Conservation (phyloP, 768 basidiomycete species). For the Crassisporium funariophilum region DNA sequence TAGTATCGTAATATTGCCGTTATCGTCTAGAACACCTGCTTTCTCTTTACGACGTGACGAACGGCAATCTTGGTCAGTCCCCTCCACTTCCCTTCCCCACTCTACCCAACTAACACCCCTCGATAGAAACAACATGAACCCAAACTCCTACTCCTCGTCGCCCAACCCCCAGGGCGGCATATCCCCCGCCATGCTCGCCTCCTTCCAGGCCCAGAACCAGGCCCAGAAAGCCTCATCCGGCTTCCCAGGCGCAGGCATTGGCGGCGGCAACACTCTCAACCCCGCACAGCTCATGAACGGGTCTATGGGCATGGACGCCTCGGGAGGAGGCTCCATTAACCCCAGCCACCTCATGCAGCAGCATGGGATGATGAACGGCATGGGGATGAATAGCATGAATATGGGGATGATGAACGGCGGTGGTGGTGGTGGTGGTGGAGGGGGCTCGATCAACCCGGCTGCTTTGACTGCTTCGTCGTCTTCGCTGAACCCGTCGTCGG, state of each 20-base stretch:
- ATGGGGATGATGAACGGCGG: too few species aligned
- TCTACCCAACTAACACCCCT: neutral
- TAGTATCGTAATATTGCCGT: slow-evolving; percentile 7
- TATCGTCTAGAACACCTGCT: neutral
- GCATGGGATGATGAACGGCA: slow-evolving; percentile 19
- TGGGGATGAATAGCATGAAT: too few species aligned
- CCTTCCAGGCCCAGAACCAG: slow-evolving; percentile 24
- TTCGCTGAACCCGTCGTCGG: too few species aligned
- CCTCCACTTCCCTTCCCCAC: neutral
- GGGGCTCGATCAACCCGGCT: slow-evolving; percentile 24
- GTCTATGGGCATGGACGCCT: neutral
- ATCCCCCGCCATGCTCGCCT: slow-evolving; percentile 35
- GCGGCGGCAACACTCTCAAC: slow-evolving; percentile 17
- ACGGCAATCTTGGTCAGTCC: neutral
- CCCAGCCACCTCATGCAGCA: slow-evolving; percentile 19
- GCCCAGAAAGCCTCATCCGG: neutral
- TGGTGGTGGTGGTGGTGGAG: slow-evolving; percentile 10
- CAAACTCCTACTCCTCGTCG: too few species aligned
- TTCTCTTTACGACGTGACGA: neutral
- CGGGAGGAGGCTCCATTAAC: slow-evolving; percentile 3
- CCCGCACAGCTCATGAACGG: slow-evolving; percentile 29
- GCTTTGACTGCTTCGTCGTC: slow-evolving; percentile 13
- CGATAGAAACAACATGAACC: slow-evolving; percentile 18
- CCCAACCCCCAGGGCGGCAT: slow-evolving; percentile 27
- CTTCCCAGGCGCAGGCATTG: slow-evolving; percentile 17